Conservation (phyloP, 306 rosid genomes). For the Coriaria nepalensis region DNA sequence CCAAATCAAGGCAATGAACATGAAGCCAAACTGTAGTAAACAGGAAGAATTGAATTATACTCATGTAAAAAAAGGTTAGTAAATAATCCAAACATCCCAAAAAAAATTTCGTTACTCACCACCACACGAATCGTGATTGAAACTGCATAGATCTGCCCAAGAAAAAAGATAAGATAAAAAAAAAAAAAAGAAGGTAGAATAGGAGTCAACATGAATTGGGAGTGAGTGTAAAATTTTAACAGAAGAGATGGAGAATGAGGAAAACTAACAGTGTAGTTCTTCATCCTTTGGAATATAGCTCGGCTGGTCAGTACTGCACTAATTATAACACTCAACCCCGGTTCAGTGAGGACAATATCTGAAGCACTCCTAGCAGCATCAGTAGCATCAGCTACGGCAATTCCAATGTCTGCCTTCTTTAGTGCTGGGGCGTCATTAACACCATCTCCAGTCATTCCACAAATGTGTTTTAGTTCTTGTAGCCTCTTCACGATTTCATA, state of each 20-base stretch:
- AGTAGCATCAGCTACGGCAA: conserved; percentile 15
- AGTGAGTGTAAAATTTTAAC: too few species aligned
- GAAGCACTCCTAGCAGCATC: conserved; percentile 20
- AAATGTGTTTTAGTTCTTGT: conserved; percentile 12
- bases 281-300: conserved; percentile 14
- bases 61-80: too few species aligned
- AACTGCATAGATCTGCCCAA: conserved; percentile 17
- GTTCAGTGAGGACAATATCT: too few species aligned
- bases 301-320: conserved; percentile 17
- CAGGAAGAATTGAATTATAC: conserved; percentile 4
- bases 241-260: too few species aligned
- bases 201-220: too few species aligned
- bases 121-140: conserved; percentile 16
- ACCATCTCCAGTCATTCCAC: conserved; percentile 18
- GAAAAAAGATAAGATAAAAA: neutral
- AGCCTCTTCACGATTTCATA: conserved; percentile 13
- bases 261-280: too few species aligned
- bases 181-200: too few species aligned
- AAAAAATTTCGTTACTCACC: too few species aligned
- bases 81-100: too few species aligned
- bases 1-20: conserved; percentile 12
- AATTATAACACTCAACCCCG: conserved; percentile 15
- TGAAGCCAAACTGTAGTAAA: conserved; percentile 12
- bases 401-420: too few species aligned
- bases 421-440: too few species aligned